Evolutionary conservation across 2,329 filamentous ascomycete genomes (phyloP).

Genomic region (Sarocladium kiliense): DNA sequence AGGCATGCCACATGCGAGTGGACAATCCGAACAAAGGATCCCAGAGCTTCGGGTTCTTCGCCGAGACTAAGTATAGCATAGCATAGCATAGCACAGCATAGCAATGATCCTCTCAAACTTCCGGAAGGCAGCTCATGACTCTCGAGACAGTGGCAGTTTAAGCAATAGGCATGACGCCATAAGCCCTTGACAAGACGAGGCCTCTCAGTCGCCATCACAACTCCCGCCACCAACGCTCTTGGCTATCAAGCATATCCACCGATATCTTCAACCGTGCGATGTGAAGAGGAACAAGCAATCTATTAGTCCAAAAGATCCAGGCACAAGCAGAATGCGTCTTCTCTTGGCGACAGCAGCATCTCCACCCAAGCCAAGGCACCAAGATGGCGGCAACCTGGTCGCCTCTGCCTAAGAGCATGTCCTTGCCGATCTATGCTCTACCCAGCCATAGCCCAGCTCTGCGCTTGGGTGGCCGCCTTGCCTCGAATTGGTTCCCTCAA

Average conservation of each 20-base stretch:
- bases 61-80: not conserved
- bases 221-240: not conserved
- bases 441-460: not conserved
- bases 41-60: not conserved
- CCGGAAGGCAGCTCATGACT: too few relatives aligned
- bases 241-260: not conserved
- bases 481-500: not conserved
- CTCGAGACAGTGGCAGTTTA: not conserved
- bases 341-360: not conserved
- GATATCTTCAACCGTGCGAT: too few relatives aligned
- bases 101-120: not conserved
- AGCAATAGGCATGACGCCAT: not conserved
- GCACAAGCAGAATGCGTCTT: not conserved
- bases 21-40: not conserved
- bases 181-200: too few relatives aligned
- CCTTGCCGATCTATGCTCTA: slow-evolving; percentile 1
- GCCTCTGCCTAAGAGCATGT: not conserved
- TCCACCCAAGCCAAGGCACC: not conserved
- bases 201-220: not conserved
- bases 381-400: not conserved
- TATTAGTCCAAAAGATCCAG: not conserved
- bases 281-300: not conserved
- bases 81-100: too few relatives aligned
- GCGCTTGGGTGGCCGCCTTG: not conserved
- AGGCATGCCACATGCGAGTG: not conserved